Percentiles rank a stretch among this genome's conserved stretches.
Evolutionary conservation across 2,329 filamentous ascomycete genomes (phyloP).

Genomic region (Epichloe coenophiala): DNA sequence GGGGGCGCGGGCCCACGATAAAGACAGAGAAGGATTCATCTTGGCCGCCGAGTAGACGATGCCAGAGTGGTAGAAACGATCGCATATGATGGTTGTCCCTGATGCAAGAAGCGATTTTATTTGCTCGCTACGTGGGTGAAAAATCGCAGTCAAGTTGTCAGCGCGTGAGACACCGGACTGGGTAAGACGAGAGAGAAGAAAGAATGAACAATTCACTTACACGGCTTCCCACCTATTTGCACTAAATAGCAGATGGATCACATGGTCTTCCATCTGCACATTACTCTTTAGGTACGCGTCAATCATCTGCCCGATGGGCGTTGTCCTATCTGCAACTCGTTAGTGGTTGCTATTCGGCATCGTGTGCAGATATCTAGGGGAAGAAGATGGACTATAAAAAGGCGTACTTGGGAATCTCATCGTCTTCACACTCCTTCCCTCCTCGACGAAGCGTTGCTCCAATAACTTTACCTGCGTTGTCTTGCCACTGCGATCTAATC

Average conservation of each 20-base stretch:
- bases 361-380: background rate
- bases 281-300: conserved; percentile 65
- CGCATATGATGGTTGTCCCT: conserved; percentile 69
- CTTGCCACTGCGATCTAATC: conserved; percentile 81
- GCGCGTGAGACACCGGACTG: background rate
- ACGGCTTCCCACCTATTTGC: conserved; percentile 78
- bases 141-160: background rate
- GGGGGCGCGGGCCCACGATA: conserved; percentile 72
- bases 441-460: conserved; percentile 36
- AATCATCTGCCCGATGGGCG: conserved; percentile 78
- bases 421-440: conserved; percentile 34
- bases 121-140: conserved; percentile 25
- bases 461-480: conserved; percentile 74
- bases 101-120: conserved; percentile 41
- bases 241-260: conserved; percentile 79
- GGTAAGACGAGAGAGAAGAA: background rate
- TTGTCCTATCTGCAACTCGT: conserved; percentile 52
- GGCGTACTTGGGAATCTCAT: conserved; percentile 45
- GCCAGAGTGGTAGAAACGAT: conserved; percentile 91
- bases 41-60: conserved; percentile 91
- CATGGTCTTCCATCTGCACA: conserved; percentile 68
- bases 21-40: conserved; percentile 50
- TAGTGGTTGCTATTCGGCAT: background rate
- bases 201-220: conserved; percentile 22
- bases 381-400: background rate